Base-by-base conservation (phyloP, 2,329 filamentous ascomycete species). In the Hypoxylon sp. region DNA sequence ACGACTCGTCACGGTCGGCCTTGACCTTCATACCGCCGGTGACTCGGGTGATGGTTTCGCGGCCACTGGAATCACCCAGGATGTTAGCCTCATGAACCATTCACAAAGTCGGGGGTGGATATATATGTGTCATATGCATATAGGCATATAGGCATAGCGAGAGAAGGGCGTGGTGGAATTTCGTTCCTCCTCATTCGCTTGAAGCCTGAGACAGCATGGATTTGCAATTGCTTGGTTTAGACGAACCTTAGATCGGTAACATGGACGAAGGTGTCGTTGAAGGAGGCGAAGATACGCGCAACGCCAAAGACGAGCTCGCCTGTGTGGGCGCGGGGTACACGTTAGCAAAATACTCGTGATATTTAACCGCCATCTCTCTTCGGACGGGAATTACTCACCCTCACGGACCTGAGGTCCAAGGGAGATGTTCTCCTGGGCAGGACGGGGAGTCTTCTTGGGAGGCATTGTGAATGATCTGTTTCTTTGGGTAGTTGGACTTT, bases 11-110 rank as follows among this genome's bases (percentile, higher is more conserved):
- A 89, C 96, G 95, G 82, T 99, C 94, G 84, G 94, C 94, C 92
- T 99, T 99, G 90, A 99, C 96, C 90, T 99, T 99, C 96, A 99
- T 99, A 82, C 96, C 96, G 87, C 96, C 96, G 79, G 96, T 99
- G 77, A 99, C 95, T 93, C 96, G 94, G 90, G 90, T 93, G 88
- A 99, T 97, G 86, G 96, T 99, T 92, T 99, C 96, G 86, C 96
- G 96, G 87, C 96, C 96, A 86, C 93, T 96, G 87, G 82, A 88
- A 89, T 88, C 85, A 89, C 85, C 85, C 85, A 88, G 82, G 80
- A 82, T 80, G 85, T 91, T 85, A 90, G 88, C 85, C 84, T 85
- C 41, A 58, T 72, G 55, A 79, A 79, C 78, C 77, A 76, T 69
- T 75, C 71, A 71, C 73, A 60, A 50, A 65, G 52, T 48, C 41